Base-by-base conservation (phyloP, 257 asterid genomes). In the Thymus quinquecostatus region DNA sequence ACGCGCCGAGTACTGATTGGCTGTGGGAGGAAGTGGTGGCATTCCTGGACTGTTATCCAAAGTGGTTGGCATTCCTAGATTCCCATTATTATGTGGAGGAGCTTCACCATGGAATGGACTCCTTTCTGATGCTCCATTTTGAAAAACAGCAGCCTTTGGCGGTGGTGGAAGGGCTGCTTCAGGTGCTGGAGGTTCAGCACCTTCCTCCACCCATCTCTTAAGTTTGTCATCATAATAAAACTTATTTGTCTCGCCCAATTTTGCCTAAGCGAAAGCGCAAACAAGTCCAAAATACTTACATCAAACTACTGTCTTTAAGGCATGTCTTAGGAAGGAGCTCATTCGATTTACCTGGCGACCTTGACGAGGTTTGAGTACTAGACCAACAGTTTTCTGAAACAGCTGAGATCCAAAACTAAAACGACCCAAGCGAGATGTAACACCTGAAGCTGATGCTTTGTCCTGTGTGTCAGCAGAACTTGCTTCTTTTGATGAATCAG, bases 131-230 rank as follows among this genome's bases (percentile, higher is more conserved):
- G 82, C 77, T 51, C 97, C 99, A 81, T 92, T 92, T 86, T 84
- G 96, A 70, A 92, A 92, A 79, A 73, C 83, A n/a, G 95, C 58
- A 68, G 87, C 48, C 0, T 87, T 68, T 29, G 99, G 98, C 65
- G 98, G 97, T 38, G 99, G 95, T 63, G 96, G 86, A 80, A 82
- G 85, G 62, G 85, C 85, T 1, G 88, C 78, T 83, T 89, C 98
- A 73, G 78, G 87, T 38, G 89, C 83, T 30, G 95, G 94, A 59
- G 83, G 84, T 41, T 71, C 91, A 53, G 84, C 92, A 38, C 99
- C 98, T 86, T 92, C 97, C 86, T 92, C 98, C 61, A 95, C 97
- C 99, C 99, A 95, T 80, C 97, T 88, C 85, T 92, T 89, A 67
- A 89, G 96, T 64, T 89, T 86, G 68, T 89, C 97, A 48, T 92